These are phyloP conservation scores for Daucus carota DNA, from an alignment of 129 eudicot species.

Conservation along the genomic window DH1_v3.0 NC_030386.2:21951501-21952000, in stretches of 20 bases:
- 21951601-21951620: background rate
- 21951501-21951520: no score
- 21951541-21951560: background rate
- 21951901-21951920: conserved; percentile 69
- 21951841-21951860: conserved; percentile 73
- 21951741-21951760: no score
- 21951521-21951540: no score
- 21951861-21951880: conserved; percentile 55
- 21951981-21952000: background rate
- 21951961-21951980: background rate
- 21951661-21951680: background rate
- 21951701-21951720: background rate
- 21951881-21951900: conserved; percentile 71
- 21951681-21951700: background rate
- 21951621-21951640: background rate
- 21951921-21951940: conserved; percentile 75
- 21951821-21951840: conserved; percentile 80
- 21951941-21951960: conserved; percentile 66
- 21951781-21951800: background rate
- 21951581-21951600: background rate
- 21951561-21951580: background rate
- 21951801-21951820: conserved; percentile 17
- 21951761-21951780: background rate
- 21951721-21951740: background rate
- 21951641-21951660: background rate